Evolutionary conservation across 139 green algal genomes (phyloP).

Genomic region (Tetradesmus obliquus): DNA sequence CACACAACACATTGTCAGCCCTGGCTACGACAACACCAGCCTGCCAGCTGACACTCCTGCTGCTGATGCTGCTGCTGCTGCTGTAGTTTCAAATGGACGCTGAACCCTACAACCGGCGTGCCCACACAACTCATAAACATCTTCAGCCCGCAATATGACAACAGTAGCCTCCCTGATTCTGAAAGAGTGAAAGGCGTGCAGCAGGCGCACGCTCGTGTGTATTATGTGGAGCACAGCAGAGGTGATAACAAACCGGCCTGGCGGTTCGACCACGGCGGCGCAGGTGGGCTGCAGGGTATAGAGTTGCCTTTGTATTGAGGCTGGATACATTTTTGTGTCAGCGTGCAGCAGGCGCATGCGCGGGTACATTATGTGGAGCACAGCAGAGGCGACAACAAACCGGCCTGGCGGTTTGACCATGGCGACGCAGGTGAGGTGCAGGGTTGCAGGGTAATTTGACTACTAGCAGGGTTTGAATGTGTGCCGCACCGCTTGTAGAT

Average conservation of each 20-base stretch:
- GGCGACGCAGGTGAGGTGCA: too few relatives aligned
- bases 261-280: not conserved
- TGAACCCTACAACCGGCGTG: not conserved
- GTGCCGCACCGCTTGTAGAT: too few relatives aligned
- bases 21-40: not conserved
- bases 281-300: too few relatives aligned
- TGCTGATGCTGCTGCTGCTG: too few relatives aligned
- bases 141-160: not conserved
- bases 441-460: too few relatives aligned
- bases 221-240: not conserved
- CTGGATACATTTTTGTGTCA: too few relatives aligned
- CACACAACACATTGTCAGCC: too few relatives aligned
- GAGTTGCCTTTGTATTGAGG: not conserved
- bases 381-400: not conserved
- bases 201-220: not conserved
- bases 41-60: too few relatives aligned
- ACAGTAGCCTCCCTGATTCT: not conserved
- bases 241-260: not conserved
- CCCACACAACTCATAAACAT: not conserved
- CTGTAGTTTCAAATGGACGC: not conserved
- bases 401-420: not conserved
- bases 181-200: not conserved
- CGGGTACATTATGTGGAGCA: too few relatives aligned
- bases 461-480: too few relatives aligned
- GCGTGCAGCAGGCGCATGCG: too few relatives aligned